These are phyloP conservation scores for Kwoniella botswanensis DNA, from an alignment of 768 basidiomycete species.

Conservation along the genomic window DNA sequence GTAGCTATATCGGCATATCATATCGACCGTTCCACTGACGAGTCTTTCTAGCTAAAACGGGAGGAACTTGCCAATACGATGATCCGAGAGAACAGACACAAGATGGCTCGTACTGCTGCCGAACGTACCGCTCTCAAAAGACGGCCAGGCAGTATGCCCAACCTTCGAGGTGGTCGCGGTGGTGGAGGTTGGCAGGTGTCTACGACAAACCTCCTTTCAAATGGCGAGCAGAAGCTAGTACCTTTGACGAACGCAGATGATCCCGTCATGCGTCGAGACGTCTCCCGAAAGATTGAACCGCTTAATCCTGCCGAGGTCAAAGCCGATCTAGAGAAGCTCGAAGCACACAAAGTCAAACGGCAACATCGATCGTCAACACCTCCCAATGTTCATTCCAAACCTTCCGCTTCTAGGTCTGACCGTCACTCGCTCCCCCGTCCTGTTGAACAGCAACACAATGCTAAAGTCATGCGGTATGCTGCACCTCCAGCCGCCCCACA, in stretches of 20 bases:
- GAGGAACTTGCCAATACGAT: slow-evolving; percentile 22
- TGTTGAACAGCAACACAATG: not conserved
- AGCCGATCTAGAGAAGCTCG: slow-evolving; percentile 21
- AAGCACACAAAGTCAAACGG: slow-evolving; percentile 2
- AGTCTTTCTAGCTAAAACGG: slow-evolving; percentile 5
- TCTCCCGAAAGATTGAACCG: slow-evolving; percentile 15
- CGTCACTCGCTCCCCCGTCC: not conserved
- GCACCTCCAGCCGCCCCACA: not conserved
- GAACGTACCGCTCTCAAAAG: slow-evolving; percentile 28
- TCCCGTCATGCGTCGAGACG: slow-evolving; percentile 14
- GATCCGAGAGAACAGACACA: slow-evolving; percentile 18
- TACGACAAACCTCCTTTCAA: slow-evolving; percentile 30
- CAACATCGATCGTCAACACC: slow-evolving; percentile 11
- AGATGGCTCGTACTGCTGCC: slow-evolving; percentile 10
- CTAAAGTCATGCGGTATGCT: not conserved
- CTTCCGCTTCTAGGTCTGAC: not conserved
- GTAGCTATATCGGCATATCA: slow-evolving; percentile 1
- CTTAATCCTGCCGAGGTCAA: slow-evolving; percentile 12
- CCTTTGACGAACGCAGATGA: slow-evolving; percentile 13
- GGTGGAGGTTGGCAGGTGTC: slow-evolving; percentile 44
- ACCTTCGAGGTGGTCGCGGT: slow-evolving; percentile 31
- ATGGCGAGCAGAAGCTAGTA: slow-evolving; percentile 14
- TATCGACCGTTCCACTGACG: not conserved
- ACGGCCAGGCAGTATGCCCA: slow-evolving; percentile 11
- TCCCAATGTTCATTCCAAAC: not conserved